Base-by-base conservation (phyloP, 2,329 filamentous ascomycete species). In the Microthyrium microscopicum region DNA sequence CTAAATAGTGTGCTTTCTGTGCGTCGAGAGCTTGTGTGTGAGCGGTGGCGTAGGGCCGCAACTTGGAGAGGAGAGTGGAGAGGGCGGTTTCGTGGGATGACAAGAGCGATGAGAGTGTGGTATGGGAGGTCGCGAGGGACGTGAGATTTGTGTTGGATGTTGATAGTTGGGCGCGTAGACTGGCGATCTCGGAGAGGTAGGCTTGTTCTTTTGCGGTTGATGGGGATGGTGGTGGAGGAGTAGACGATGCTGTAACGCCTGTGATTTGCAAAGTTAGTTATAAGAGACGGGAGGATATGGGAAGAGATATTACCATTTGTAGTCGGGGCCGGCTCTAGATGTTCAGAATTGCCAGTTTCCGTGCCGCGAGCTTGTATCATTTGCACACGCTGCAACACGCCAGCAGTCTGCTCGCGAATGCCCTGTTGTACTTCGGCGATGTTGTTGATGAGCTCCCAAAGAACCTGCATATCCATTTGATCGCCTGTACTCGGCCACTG, bases 1-100 rank as follows among this genome's bases (percentile, higher is more conserved):
- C 39, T 15, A 56, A 55, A 49, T 66, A 66, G 48, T 65, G 60
- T 33, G 58, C 56, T 42, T 64, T 60, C 5, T 63, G 46, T 0
- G 56, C 50, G 24, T 59, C 46, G 25, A 58, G 54, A 39, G 58
- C 52, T 24, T 55, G 52, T 12, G 56, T 55, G 37, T 60, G 58
- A 26, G 48, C 52, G 46, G 52, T 58, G 22, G 49, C 50, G 40
- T 52, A 44, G 26, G 51, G 42, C 19, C 50, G 46, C 12, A 53
- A 44, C 35, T 55, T 55, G 17, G 56, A 51, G 34, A 56, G 45
- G n/a, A 52, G 40, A 27, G 54, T 42, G 15, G 51, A 43, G 33
- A 57, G 41, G 8, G 55, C 51, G 34, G 55, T 52, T 41, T 62
- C 58, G 49, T 62, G 62, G 44, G 56, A 52, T 16, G 45, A 46